phyloP scores from a whole-genome alignment of 2,329 filamentous ascomycete genomes.

The Trichoderma simmonsii region DNA sequence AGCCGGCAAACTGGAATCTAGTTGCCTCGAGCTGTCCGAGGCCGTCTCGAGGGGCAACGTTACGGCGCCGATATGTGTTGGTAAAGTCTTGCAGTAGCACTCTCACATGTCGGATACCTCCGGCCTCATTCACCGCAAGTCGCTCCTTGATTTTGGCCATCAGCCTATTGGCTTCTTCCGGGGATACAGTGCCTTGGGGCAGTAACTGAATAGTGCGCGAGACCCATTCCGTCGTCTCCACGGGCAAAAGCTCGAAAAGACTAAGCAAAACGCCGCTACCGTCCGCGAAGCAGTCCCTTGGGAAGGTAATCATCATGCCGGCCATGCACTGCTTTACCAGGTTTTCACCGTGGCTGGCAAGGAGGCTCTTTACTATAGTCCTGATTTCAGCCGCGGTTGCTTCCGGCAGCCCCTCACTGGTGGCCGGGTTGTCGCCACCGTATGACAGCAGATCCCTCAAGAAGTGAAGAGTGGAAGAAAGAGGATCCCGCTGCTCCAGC shows the following conservation, averaged over 20 bases:
- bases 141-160: conserved; percentile 77
- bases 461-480: conserved; percentile 90
- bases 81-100: conserved; percentile 93
- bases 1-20: conserved; percentile 73
- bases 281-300: conserved; percentile 90
- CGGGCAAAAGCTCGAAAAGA: conserved; percentile 82
- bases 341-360: conserved; percentile 67
- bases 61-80: conserved; percentile 85
- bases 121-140: conserved; percentile 60
- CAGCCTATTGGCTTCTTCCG: conserved; percentile 75
- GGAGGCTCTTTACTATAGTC: conserved; percentile 67
- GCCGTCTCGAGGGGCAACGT: conserved; percentile 92
- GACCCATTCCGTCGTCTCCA: conserved; percentile 77
- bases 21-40: conserved; percentile 82
- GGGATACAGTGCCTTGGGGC: conserved; percentile 75
- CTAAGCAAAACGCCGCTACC: conserved; percentile 88
- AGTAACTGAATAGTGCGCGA: conserved; percentile 79
- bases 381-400: conserved; percentile 67
- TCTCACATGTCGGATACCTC: conserved; percentile 71
- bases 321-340: conserved; percentile 88
- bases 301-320: conserved; percentile 99
- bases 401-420: conserved; percentile 53
- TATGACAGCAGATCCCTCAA: conserved; percentile 88
- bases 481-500: conserved; percentile 84
- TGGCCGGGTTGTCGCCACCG: conserved; percentile 70